A percentile compares a stretch with the other conserved stretches of the same genome.
phyloP scores from a whole-genome alignment of 192 early-diverging fungal genomes.

The Mortierella hygrophila region DNA sequence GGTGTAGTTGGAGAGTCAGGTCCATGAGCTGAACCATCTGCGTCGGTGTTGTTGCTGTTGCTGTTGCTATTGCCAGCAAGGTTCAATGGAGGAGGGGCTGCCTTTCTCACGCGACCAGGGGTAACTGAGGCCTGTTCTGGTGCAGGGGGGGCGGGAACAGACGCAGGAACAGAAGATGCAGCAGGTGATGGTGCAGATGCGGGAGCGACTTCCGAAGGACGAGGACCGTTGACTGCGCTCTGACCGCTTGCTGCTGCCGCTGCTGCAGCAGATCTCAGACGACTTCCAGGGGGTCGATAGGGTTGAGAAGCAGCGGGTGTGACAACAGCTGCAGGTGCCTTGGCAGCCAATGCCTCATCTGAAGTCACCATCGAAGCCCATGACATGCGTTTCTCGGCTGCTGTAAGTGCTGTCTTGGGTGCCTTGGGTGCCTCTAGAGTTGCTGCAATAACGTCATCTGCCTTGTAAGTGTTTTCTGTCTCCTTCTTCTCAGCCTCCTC shows the following conservation, averaged over 20 bases:
- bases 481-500: not conserved
- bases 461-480: slow-evolving; percentile 1
- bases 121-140: not conserved
- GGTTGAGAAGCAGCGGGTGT: slow-evolving; percentile 28
- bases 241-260: slow-evolving; percentile 14
- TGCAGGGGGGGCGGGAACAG: not conserved
- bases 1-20: slow-evolving; percentile 35
- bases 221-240: slow-evolving; percentile 9
- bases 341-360: slow-evolving; percentile 22
- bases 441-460: not conserved
- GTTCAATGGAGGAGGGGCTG: slow-evolving; percentile 36
- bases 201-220: not conserved
- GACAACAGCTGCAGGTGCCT: not conserved
- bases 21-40: not conserved
- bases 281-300: slow-evolving; percentile 49
- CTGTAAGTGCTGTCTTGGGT: not conserved
- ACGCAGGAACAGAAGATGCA: not conserved
- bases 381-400: slow-evolving; percentile 45
- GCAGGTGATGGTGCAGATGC: not conserved
- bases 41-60: not conserved
- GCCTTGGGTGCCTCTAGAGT: not conserved
- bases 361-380: slow-evolving; percentile 49
- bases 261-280: slow-evolving; percentile 17
- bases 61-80: slow-evolving; percentile 21
- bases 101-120: slow-evolving; percentile 20